Evolutionary conservation across 306 rosid genomes (phyloP), one percentile per base, ranked within the genome.

Genomic region (Quercus rubra): DNA sequence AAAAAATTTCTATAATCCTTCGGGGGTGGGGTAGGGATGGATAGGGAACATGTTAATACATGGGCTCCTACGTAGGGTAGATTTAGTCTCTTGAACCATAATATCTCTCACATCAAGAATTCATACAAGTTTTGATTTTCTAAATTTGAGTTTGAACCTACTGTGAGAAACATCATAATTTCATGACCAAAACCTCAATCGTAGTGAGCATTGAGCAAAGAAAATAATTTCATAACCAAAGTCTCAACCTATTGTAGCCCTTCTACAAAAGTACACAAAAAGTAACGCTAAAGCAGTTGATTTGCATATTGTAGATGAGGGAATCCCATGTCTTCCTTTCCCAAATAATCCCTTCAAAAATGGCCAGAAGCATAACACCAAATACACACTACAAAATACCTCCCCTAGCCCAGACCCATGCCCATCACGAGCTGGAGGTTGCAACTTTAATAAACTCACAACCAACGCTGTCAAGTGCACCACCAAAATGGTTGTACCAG

Each of bases 241-340:
- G 23, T 56, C 62, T 66, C 71, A 66, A 66, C 5, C 38, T 6
- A 12, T 66, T 14, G 41, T 12, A 31, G 25, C 23, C 19, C 71
- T 66, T 75, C 46, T 70, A 66, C 84, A 72, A 3, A 73, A 73
- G 75, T 35, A 21, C 28, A 83, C 78, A 71, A 81, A 88, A 19
- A 86, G 13, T 4, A 83, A 55, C 2, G 80, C 80, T 35, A 83
- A 62, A 58, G 62, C 79, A 31, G 54, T 4, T 2, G 85, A 85
- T 75, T 76, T 88, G 14, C 20, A 64, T 43, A 83, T 13, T 52
- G 83, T 85, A 30, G 83, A 55, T 21, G 58, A 6, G 5, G 89
- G 91, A 71, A 88, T 72, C 4, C 89, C 91, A 69, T 77, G 80
- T 19, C 61, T 77, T 49, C 88, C 86, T 20, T 77, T 79, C 1